Base-by-base conservation (phyloP, 1,139 yeast genomes). In the Zhuliangozyma parablackwelliae region DNA sequence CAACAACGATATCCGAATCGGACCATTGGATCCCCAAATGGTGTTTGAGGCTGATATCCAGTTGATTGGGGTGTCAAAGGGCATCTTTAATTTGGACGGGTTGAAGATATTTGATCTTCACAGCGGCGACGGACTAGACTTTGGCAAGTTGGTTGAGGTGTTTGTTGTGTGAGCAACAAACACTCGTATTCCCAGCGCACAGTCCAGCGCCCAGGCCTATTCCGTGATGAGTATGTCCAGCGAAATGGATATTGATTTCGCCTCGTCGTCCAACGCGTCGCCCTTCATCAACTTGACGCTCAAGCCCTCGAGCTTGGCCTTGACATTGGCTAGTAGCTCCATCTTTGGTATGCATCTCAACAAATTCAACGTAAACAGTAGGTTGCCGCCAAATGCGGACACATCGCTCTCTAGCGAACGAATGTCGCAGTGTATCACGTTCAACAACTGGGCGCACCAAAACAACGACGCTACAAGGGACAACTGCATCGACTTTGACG, bases 71-170 rank as follows among this genome's bases (percentile, higher is more conserved):
- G 61, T 83, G 8, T 72, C 78, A 28, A 67, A 72, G 43, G 95
- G 95, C 0, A 72, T 81, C 8, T 80, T 73, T 53, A 76, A 78
- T 34, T 61, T 86, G 26, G 80, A 76, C 40, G 90, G 88, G 2
- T 69, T 83, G 12, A 75, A 75, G 40, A 65, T 86, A 7, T 71
- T 80, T 36, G 95, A 86, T 51, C 63, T 79, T 9, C 55, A 56
- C 29, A 72, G 80, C 23, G 89, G 92, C 3, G 92, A 84, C 44
- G 77, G 80, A 2, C 69, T 81, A 46, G 90, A 81, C 45, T 82
- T 86, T 52, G 90, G 89, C 1, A 74, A 77, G 43, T 60, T 84
- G 36, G 67, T 85, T 16, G 90, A 84, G 49, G 84, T 86, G 2
- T 75, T 82, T 43, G 89, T 84, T 11, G 65, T 65, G 16, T 40